phyloP scores from a whole-genome alignment of 2,329 filamentous ascomycete species.

The Annulohypoxylon truncatum region DNA sequence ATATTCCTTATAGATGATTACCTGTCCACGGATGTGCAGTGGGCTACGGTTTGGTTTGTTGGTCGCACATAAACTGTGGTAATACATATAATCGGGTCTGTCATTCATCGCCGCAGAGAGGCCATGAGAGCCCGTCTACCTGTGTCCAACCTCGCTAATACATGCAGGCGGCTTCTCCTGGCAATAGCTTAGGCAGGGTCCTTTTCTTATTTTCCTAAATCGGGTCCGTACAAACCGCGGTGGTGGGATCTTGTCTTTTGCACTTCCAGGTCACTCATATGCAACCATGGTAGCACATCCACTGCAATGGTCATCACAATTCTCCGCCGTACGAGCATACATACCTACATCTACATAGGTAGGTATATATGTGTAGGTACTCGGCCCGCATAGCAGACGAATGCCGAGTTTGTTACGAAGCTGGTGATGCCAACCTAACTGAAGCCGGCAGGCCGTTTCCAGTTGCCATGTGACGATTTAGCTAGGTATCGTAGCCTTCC shows the following conservation, averaged over 20 bases:
- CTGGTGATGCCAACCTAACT: background rate
- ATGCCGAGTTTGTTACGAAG: constrained; percentile 11
- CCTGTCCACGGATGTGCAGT: background rate
- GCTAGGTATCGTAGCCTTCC: constrained; percentile 4
- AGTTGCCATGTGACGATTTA: constrained; percentile 5
- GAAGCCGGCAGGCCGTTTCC: background rate
- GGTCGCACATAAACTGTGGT: constrained; percentile 9
- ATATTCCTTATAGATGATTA: constrained; percentile 10
- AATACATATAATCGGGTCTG: background rate
- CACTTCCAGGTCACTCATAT: constrained; percentile 12
- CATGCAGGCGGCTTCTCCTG: constrained; percentile 42
- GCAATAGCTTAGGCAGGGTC: constrained; percentile 28
- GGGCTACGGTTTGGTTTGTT: constrained; percentile 20
- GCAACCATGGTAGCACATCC: constrained; percentile 27
- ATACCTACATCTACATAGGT: background rate
- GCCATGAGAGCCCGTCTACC: constrained; percentile 25
- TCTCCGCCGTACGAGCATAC: constrained; percentile 1
- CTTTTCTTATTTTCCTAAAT: constrained; percentile 24
- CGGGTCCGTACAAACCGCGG: constrained; percentile 33
- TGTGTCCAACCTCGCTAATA: constrained; percentile 34
- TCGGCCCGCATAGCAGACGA: constrained; percentile 17
- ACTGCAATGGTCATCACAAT: constrained; percentile 27
- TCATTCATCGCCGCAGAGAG: no score
- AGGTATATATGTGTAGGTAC: constrained; percentile 1
- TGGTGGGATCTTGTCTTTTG: constrained; percentile 39